Conservation (phyloP, 352 stramenopile species). For the Phytopythium helicoides region DNA sequence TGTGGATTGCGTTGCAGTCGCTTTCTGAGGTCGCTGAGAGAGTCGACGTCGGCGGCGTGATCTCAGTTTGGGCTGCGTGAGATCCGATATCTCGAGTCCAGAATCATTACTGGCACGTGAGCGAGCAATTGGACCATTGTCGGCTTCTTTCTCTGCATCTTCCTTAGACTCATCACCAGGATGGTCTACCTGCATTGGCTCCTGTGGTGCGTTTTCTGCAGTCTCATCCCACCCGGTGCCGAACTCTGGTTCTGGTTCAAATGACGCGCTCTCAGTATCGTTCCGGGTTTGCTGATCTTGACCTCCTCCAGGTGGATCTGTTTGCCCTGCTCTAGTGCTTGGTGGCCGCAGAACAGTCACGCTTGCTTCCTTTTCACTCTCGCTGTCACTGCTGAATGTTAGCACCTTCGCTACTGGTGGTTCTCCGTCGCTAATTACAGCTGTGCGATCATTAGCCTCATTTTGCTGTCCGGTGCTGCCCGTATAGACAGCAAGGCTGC, state of each 20-base stretch:
- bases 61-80: constrained; percentile 3
- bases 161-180: background rate
- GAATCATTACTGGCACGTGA: background rate
- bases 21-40: constrained; percentile 3
- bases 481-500: background rate
- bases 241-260: constrained; percentile 9
- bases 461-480: constrained; percentile 5
- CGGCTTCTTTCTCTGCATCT: background rate
- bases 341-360: background rate
- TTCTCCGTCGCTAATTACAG: constrained; percentile 18
- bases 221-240: background rate
- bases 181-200: background rate
- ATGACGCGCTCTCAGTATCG: too few relatives aligned
- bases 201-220: too few relatives aligned
- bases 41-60: constrained; percentile 1
- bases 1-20: background rate
- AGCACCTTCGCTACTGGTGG: constrained; percentile 37
- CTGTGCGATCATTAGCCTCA: constrained; percentile 20
- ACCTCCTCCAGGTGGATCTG: background rate
- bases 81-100: constrained; percentile 4
- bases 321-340: background rate
- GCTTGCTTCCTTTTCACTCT: constrained; percentile 13
- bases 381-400: constrained; percentile 38
- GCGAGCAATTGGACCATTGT: background rate
- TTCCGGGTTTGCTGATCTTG: background rate